phyloP scores from a whole-genome alignment of 208 protist species.

The Acanthamoeba castellanii region DNA sequence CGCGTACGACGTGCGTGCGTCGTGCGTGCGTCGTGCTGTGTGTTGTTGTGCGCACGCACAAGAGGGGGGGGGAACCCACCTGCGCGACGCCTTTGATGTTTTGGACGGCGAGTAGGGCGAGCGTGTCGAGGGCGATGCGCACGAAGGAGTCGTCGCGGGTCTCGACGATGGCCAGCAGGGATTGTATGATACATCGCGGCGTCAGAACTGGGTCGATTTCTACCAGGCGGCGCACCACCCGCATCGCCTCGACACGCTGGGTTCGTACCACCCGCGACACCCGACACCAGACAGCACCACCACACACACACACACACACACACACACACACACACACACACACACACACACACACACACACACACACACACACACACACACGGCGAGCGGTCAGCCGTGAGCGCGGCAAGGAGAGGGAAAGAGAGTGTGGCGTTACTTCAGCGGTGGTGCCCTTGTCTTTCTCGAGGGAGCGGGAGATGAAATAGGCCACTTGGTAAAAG shows the following conservation, averaged over 20 bases:
- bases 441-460: conserved; percentile 42
- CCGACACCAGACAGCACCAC: too few species aligned
- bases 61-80: neutral
- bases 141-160: neutral
- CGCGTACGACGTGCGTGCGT: too few species aligned
- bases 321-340: too few species aligned
- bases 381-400: too few species aligned
- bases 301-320: too few species aligned
- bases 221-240: neutral
- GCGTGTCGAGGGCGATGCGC: conserved; percentile 23
- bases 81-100: conserved; percentile 65
- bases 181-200: conserved; percentile 41
- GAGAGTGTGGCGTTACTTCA: neutral
- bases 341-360: too few species aligned
- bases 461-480: conserved; percentile 30
- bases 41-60: too few species aligned
- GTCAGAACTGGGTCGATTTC: neutral
- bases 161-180: conserved; percentile 14
- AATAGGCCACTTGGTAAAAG: neutral
- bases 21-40: too few species aligned
- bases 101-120: conserved; percentile 28
- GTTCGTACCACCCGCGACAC: too few species aligned
- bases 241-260: conserved; percentile 75
- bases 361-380: neutral
- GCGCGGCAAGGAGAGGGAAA: neutral